Percentiles rank a stretch among this genome's conserved stretches.
Conservation (phyloP, 768 basidiomycete species). For the Russula sp. region DNA sequence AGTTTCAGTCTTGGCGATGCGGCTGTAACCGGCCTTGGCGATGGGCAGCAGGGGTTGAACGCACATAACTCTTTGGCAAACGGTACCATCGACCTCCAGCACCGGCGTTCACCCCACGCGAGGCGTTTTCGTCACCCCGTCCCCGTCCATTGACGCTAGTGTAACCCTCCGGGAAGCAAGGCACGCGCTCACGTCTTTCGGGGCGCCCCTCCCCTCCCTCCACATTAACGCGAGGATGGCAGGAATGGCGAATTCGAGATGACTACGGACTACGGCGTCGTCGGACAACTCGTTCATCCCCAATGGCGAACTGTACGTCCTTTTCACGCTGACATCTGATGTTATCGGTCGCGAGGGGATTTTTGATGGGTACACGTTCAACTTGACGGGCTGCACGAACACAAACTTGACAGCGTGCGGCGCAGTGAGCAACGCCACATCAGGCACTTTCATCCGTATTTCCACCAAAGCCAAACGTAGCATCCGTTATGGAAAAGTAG, state of each 20-base stretch:
- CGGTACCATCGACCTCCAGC: conserved; percentile 46
- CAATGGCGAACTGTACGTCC: conserved; percentile 73
- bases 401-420: conserved; percentile 55
- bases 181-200: conserved; percentile 19
- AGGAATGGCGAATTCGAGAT: conserved; percentile 83
- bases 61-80: conserved; percentile 41
- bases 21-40: conserved; percentile 39
- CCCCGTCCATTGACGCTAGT: conserved; percentile 55
- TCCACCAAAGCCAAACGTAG: conserved; percentile 68
- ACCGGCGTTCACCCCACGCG: conserved; percentile 43
- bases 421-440: conserved; percentile 64
- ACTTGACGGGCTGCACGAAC: conserved; percentile 78
- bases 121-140: conserved; percentile 57
- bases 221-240: conserved; percentile 3
- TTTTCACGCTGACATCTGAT: conserved; percentile 80
- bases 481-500: conserved; percentile 79
- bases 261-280: conserved; percentile 75
- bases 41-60: conserved; percentile 38
- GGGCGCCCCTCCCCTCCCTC: conserved; percentile 29
- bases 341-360: conserved; percentile 53
- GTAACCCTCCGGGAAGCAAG: conserved; percentile 42
- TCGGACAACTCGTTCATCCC: conserved; percentile 71
- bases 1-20: conserved; percentile 41
- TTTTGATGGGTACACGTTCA: conserved; percentile 68
- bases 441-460: conserved; percentile 69